Evolutionary conservation across 2,329 filamentous ascomycete genomes (phyloP).

Genomic region (Bipolaris victoriae): DNA sequence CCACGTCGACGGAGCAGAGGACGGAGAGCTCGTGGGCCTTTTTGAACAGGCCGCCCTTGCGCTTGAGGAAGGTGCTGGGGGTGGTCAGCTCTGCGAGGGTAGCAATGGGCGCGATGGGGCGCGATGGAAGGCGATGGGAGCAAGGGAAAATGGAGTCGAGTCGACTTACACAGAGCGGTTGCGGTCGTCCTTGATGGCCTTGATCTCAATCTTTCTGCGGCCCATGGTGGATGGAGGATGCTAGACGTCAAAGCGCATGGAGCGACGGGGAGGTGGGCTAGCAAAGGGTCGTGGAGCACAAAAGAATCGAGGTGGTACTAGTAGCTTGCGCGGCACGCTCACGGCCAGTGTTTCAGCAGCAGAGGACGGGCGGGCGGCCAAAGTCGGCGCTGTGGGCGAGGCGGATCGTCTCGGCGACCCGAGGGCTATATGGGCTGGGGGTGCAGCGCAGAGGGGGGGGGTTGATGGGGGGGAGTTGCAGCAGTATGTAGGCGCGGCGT

Average conservation of each 20-base stretch:
- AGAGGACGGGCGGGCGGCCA: slow-evolving; percentile 23
- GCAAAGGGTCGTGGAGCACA: slow-evolving; percentile 31
- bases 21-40: slow-evolving; percentile 99
- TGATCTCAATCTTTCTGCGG: slow-evolving; percentile 99
- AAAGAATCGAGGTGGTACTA: slow-evolving; percentile 22
- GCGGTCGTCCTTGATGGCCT: slow-evolving; percentile 97
- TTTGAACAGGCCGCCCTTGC: slow-evolving; percentile 98
- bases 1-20: slow-evolving; percentile 96
- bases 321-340: slow-evolving; percentile 33
- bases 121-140: background rate
- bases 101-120: slow-evolving; percentile 21
- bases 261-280: slow-evolving; percentile 21
- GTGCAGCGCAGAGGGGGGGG: slow-evolving; percentile 14
- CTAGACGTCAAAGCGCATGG: slow-evolving; percentile 41
- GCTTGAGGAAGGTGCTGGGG: slow-evolving; percentile 92
- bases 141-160: slow-evolving; percentile 1
- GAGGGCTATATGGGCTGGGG: slow-evolving; percentile 31
- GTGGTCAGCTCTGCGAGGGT: slow-evolving; percentile 23
- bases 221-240: slow-evolving; percentile 68
- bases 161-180: slow-evolving; percentile 90
- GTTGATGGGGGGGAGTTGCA: slow-evolving; percentile 17
- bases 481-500: background rate
- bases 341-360: slow-evolving; percentile 36
- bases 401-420: slow-evolving; percentile 24
- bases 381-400: slow-evolving; percentile 27